A percentile compares a stretch with the other conserved stretches of the same genome.
Conservation (phyloP, 108 stramenopile genomes). For the Tribonema minus region DNA sequence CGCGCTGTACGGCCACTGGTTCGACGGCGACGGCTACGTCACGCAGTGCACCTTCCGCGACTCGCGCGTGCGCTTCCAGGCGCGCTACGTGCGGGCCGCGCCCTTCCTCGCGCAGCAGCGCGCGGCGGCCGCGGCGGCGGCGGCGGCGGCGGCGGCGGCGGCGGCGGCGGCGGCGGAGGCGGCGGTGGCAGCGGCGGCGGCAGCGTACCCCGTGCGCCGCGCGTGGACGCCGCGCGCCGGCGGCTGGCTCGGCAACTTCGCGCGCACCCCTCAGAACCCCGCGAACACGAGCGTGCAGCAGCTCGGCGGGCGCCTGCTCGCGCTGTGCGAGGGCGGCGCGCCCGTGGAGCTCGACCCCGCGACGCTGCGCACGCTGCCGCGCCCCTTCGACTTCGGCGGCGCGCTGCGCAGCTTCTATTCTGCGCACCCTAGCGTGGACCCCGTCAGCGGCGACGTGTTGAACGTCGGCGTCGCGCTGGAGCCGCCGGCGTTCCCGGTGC, state of each 20-base stretch:
- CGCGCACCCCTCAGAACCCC: neutral
- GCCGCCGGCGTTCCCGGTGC: neutral
- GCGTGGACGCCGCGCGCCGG: constrained; percentile 3
- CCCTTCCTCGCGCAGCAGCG: neutral
- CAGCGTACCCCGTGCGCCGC: neutral
- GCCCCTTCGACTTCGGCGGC: neutral
- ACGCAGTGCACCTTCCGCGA: neutral
- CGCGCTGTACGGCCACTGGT: constrained; percentile 15
- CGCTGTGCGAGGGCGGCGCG: constrained; percentile 4
- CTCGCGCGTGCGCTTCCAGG: neutral
- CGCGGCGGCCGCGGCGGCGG: neutral
- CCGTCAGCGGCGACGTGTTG: neutral
- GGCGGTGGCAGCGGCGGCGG: no score
- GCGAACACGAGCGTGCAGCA: constrained; percentile 12
- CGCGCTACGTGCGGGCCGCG: neutral
- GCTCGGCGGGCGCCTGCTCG: constrained; percentile 3
- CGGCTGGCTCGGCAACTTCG: constrained; percentile 9
- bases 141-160: neutral
- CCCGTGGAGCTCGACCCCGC: constrained; percentile 15
- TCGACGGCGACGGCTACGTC: constrained; percentile 29
- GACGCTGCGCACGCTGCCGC: constrained; percentile 3
- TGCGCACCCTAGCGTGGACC: constrained; percentile 9
- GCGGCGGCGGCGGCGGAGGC: no score
- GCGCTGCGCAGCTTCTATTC: neutral
- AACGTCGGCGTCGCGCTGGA: constrained; percentile 2